phyloP scores from a whole-genome alignment of 495 filamentous ascomycete genomes.

The Penicillium angulare region DNA sequence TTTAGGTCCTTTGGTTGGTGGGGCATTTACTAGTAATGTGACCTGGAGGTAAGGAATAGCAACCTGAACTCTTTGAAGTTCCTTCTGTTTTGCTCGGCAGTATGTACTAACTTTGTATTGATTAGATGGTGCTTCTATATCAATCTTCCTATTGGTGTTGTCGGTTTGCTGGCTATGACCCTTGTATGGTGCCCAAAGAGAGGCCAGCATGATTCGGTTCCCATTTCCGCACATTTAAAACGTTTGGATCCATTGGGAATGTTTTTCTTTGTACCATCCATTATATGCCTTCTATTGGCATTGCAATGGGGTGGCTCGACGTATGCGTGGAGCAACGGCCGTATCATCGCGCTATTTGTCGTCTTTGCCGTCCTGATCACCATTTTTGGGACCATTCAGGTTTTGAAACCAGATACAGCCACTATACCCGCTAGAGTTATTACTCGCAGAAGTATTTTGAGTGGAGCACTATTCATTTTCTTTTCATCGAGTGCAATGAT shows the following conservation, averaged over 20 bases:
- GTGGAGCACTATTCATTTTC: conserved; percentile 51
- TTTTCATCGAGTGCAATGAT: conserved; percentile 62
- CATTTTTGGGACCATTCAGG: conserved; percentile 64
- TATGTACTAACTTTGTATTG: too few species aligned
- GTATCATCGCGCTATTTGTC: conserved; percentile 1
- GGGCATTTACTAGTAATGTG: conserved; percentile 8
- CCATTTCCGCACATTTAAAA: neutral
- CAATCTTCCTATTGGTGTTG: conserved; percentile 64
- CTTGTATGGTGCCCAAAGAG: neutral
- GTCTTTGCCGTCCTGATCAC: conserved; percentile 59
- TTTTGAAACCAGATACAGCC: conserved; percentile 66
- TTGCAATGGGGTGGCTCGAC: conserved; percentile 5
- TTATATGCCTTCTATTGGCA: conserved; percentile 5
- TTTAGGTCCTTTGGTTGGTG: conserved; percentile 39
- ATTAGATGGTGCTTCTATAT: conserved; percentile 60
- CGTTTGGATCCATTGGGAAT: conserved; percentile 4
- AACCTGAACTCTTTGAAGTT: neutral
- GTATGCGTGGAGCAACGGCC: neutral
- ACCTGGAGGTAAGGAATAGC: conserved; percentile 3
- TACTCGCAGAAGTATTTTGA: conserved; percentile 65
- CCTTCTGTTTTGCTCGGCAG: too few species aligned
- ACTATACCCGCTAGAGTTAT: conserved; percentile 74
- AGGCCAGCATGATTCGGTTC: neutral
- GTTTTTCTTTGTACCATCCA: neutral
- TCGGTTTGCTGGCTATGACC: conserved; percentile 28